phyloP scores from a whole-genome alignment of 176 grass and related monocot genomes.

The Hyparrhenia diplandra region DNA sequence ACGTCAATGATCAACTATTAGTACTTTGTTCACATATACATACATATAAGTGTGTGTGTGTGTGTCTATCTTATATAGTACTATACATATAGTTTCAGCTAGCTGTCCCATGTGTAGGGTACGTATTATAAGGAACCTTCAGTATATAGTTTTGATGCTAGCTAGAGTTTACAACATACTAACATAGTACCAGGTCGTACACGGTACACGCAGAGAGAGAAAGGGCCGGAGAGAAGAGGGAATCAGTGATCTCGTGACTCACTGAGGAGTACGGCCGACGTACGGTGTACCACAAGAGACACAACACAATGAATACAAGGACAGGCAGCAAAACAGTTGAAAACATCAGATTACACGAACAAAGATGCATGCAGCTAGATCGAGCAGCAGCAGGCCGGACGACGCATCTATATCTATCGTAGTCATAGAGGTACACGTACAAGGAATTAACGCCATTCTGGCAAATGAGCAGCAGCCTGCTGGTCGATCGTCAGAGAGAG shows the following conservation, averaged over 20 bases:
- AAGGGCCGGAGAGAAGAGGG: too few species aligned
- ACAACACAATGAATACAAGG: constrained; percentile 32
- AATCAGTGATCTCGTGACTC: constrained; percentile 22
- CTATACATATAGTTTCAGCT: too few species aligned
- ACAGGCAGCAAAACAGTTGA: constrained; percentile 43
- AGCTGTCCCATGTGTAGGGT: too few species aligned
- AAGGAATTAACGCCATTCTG: constrained; percentile 39
- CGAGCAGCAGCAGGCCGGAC: background rate
- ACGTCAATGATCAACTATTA: background rate
- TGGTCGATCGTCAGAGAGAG: background rate
- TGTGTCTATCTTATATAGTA: too few species aligned
- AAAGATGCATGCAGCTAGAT: background rate
- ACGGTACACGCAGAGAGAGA: background rate
- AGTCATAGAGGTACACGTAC: background rate
- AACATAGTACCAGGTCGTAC: background rate
- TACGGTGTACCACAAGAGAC: background rate
- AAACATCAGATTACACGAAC: constrained; percentile 35
- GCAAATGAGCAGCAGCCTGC: background rate
- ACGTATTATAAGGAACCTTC: too few species aligned
- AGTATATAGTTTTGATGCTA: background rate
- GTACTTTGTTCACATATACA: background rate
- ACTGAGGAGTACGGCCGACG: background rate
- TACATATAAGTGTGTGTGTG: too few species aligned
- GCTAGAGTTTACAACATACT: too few species aligned
- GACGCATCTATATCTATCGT: background rate